phyloP scores from a whole-genome alignment of 495 filamentous ascomycete species.

The Penicillium manginii region DNA sequence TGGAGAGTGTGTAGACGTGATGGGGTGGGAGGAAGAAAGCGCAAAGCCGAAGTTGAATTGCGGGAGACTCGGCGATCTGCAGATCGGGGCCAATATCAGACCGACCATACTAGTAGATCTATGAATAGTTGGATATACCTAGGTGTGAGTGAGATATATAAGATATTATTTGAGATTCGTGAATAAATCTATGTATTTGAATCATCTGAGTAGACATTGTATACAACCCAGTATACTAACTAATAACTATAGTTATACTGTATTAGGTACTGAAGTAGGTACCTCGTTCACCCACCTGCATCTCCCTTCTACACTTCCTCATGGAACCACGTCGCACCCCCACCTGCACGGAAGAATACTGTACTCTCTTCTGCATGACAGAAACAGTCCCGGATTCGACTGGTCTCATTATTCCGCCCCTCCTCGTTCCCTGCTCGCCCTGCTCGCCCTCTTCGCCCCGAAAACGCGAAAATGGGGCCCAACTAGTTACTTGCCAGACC shows the following conservation, averaged over 20 bases:
- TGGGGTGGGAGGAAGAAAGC: slow-evolving; percentile 6
- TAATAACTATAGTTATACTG: no score
- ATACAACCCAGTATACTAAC: no score
- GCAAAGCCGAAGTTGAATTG: not conserved
- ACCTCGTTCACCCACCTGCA: not conserved
- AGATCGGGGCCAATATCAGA: slow-evolving; percentile 3
- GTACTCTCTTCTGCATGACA: slow-evolving; percentile 4
- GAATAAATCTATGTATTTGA: no score
- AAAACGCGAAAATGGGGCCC: slow-evolving; percentile 9
- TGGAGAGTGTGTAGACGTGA: slow-evolving; percentile 10
- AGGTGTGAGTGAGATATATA: not conserved
- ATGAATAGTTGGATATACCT: not conserved
- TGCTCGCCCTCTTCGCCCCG: not conserved
- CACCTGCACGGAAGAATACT: slow-evolving; percentile 1
- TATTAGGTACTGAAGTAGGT: not conserved
- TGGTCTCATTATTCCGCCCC: slow-evolving; percentile 8
- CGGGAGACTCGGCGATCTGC: slow-evolving; percentile 1
- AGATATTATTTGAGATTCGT: no score
- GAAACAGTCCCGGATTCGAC: slow-evolving; percentile 2
- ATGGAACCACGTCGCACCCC: slow-evolving; percentile 4
- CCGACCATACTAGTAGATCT: no score
- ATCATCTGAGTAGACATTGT: no score
- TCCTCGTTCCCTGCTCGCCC: no score
- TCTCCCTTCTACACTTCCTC: not conserved
- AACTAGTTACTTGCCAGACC: slow-evolving; percentile 20